phyloP scores from a whole-genome alignment of 805 yeast species.

The Candida sakaeoensis region DNA sequence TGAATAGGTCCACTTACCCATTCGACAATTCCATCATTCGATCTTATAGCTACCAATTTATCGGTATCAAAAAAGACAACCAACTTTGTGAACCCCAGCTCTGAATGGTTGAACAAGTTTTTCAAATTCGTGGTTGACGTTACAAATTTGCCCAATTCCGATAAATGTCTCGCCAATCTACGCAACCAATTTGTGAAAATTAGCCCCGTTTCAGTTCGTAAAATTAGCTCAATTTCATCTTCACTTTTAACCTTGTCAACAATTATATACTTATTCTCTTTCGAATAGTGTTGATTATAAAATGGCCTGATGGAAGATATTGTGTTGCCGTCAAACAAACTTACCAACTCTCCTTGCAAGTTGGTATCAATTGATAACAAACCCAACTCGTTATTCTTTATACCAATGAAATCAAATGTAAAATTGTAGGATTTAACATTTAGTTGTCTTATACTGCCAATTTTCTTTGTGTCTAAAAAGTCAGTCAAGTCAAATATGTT shows the following conservation, averaged over 20 bases:
- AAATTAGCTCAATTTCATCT: conserved; percentile 26
- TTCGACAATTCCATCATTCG: conserved; percentile 32
- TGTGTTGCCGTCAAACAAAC: conserved; percentile 10
- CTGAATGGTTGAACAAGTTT: neutral
- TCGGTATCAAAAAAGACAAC: conserved; percentile 24
- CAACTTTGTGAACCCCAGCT: conserved; percentile 24
- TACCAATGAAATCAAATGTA: conserved; percentile 10
- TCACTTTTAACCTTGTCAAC: conserved; percentile 31
- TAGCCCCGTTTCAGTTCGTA: conserved; percentile 19
- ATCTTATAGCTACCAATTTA: conserved; percentile 41
- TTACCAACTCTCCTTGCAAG: conserved; percentile 9
- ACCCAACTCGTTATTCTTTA: conserved; percentile 6
- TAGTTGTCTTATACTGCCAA: conserved; percentile 15
- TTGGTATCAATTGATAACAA: conserved; percentile 4
- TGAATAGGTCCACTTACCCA: conserved; percentile 31
- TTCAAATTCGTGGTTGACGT: conserved; percentile 10
- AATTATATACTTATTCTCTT: conserved; percentile 16
- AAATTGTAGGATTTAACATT: conserved; percentile 7
- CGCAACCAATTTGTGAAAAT: conserved; percentile 25
- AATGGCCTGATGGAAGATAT: conserved; percentile 2
- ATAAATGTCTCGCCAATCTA: conserved; percentile 30
- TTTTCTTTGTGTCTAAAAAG: conserved; percentile 15
- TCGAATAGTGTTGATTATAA: conserved; percentile 6
- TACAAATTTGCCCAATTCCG: conserved; percentile 28
- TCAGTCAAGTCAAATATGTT: conserved; percentile 21